Evolutionary conservation across 768 basidiomycete species (phyloP), one percentile per base, ranked within the genome.

Genomic region (Lyophyllum decastes): DNA sequence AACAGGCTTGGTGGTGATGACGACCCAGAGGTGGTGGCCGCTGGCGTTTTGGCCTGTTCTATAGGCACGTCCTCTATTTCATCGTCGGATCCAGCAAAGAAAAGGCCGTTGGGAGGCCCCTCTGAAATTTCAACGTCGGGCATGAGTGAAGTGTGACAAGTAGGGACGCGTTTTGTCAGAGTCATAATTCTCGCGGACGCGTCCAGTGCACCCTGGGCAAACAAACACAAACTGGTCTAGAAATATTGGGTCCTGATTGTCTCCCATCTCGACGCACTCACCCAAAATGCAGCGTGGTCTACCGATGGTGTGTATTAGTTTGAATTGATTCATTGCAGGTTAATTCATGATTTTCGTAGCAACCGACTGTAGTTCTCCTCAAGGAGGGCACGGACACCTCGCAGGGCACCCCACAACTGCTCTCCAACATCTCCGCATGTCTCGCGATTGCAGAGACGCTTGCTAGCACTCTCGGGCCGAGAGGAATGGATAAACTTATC

Each of bases 401-500:
- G 3, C 95, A 97, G 74, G 95, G 95, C 68, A 94, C 88, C 61
- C 85, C 88, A 4, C 95, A 98, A 72, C 76, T 98, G 26, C 82
- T 98, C 26, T 95, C 93, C 52, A 98, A 98, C 74, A 99, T 98
- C 70, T 88, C 93, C 3, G 95, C 96, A 72, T 98, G 96, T 78
- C 86, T 95, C 55, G 94, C 95, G 17, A 89, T 99, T 64, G 77
- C 95, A 47, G 86, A 94, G 70, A 98, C 94, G 2, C 84, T 99
- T 53, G 82, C 97, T 21, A 94, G 85, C 55, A 98, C 97, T 30
- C 86, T 99, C n/a, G 97, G 97, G 14, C 97, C 97, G 8, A 81
- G 97, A 58, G 97, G 97, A 61, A 98, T 99, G 97, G 97, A 99
- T 74, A 98, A 98, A 72, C 80, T 98, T 45, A 97, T 97, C 64